Conservation (phyloP, 1,139 yeast species). For the Yamadazyma aaseri region DNA sequence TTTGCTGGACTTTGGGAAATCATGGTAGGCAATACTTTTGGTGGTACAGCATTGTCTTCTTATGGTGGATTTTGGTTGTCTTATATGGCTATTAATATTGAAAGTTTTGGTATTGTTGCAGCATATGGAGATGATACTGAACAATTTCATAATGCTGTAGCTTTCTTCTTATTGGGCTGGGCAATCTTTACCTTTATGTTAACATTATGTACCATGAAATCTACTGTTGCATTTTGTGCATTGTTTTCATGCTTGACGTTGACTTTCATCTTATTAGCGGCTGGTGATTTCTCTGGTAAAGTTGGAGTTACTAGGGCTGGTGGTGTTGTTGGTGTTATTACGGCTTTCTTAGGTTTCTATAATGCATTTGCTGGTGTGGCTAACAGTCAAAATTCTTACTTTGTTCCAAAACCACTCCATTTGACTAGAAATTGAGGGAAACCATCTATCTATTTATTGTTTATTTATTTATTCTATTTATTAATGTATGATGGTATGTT, state of each 20-base stretch:
- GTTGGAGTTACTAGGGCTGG: conserved; percentile 36
- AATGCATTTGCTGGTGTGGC: conserved; percentile 38
- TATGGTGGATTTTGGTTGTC: conserved; percentile 47
- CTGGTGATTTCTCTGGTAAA: conserved; percentile 36
- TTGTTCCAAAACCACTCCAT: conserved; percentile 23
- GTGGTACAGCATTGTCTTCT: conserved; percentile 40
- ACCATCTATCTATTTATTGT: neutral
- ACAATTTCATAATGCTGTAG: conserved; percentile 35
- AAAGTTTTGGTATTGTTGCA: conserved; percentile 51
- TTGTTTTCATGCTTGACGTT: conserved; percentile 37
- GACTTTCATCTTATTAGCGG: conserved; percentile 43
- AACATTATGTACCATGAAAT: conserved; percentile 39
- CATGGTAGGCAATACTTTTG: conserved; percentile 38
- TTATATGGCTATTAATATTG: conserved; percentile 35
- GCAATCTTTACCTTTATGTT: conserved; percentile 42
- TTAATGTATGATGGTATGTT: neutral
- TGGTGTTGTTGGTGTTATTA: conserved; percentile 43
- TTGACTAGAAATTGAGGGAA: conserved; percentile 15
- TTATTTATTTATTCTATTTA: conserved; percentile 7
- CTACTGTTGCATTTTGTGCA: conserved; percentile 40
- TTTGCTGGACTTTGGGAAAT: conserved; percentile 56
- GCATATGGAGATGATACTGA: conserved; percentile 49
- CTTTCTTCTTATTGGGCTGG: conserved; percentile 47
- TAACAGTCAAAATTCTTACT: conserved; percentile 27
- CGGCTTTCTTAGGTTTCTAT: conserved; percentile 44